Evolutionary conservation across 352 stramenopile genomes (phyloP).

Genomic region (Globisporangium perplexum): DNA sequence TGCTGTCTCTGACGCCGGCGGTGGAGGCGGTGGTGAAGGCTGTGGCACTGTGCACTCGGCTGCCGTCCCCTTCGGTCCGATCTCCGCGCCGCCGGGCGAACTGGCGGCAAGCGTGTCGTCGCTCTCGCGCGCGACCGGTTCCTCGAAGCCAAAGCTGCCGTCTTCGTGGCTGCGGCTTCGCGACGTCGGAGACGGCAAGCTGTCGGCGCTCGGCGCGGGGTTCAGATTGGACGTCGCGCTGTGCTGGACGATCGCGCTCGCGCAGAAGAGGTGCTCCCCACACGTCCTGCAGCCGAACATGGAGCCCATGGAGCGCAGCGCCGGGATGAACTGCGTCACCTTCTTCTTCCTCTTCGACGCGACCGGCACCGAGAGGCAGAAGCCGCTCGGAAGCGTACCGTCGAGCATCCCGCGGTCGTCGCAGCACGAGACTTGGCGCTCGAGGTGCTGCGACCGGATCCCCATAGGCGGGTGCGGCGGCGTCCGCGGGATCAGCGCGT

Average conservation of each 20-base stretch:
- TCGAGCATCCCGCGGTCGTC: conserved; percentile 61
- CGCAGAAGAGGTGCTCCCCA: conserved; percentile 52
- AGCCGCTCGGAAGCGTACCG: conserved; percentile 43
- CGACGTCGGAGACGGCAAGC: neutral
- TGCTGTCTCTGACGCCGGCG: neutral
- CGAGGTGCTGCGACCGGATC: conserved; percentile 9
- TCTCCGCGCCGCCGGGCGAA: neutral
- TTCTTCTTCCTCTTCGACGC: conserved; percentile 2
- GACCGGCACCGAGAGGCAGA: conserved; percentile 37
- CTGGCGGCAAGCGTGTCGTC: neutral
- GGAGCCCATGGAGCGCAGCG: conserved; percentile 65
- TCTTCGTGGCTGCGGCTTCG: neutral
- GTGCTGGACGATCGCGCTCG: conserved; percentile 46
- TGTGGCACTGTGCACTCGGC: neutral
- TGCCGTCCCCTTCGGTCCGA: neutral
- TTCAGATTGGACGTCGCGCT: conserved; percentile 3
- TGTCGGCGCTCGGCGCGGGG: neutral
- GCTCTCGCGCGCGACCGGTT: neutral
- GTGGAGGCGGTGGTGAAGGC: neutral
- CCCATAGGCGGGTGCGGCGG: conserved; percentile 19
- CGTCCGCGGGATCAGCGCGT: conserved; percentile 4
- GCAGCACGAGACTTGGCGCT: conserved; percentile 14
- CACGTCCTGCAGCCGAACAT: conserved; percentile 61
- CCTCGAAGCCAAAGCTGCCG: neutral
- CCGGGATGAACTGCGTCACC: conserved; percentile 50